phyloP scores from a whole-genome alignment of 148 eudicot genomes.

The Fagopyrum homotropicum region DNA sequence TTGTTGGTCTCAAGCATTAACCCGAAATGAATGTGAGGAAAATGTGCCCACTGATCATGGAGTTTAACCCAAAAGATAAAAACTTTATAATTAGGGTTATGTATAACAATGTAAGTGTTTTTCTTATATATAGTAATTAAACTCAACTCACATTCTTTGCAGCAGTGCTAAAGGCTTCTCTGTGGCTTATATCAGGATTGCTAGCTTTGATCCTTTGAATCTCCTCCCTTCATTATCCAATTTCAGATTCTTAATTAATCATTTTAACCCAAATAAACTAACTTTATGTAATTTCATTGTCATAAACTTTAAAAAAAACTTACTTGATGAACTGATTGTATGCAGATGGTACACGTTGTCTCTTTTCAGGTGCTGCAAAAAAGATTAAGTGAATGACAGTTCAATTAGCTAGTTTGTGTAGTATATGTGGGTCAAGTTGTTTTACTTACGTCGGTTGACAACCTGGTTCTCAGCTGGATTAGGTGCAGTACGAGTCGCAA shows the following conservation, averaged over 20 bases:
- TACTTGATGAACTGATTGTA: conserved; percentile 18
- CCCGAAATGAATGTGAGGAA: conserved; percentile 16
- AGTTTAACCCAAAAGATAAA: not conserved
- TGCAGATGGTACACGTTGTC: conserved; percentile 16
- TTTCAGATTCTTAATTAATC: not conserved
- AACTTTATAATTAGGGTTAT: not conserved
- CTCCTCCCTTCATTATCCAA: conserved; percentile 11
- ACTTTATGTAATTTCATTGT: not conserved
- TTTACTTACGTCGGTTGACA: conserved; percentile 12
- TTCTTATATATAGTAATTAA: not conserved
- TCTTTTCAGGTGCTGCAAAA: conserved; percentile 15
- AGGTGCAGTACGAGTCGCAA: not conserved
- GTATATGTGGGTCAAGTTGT: not conserved
- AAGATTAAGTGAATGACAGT: not conserved
- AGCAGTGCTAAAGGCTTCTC: conserved; percentile 16
- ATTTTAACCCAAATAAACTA: not conserved
- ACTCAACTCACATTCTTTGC: conserved; percentile 13
- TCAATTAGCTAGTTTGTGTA: not conserved
- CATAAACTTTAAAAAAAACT: conserved; percentile 1
- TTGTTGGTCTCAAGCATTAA: conserved; percentile 14
- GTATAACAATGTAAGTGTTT: not conserved
- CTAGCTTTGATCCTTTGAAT: conserved; percentile 14
- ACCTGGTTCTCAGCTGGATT: not conserved
- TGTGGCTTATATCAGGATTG: conserved; percentile 17
- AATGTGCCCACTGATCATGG: conserved; percentile 14